A percentile compares a stretch with the other conserved stretches of the same genome.
These are phyloP conservation scores for Xylaria hypoxylon DNA, from an alignment of 2,329 filamentous ascomycete species.

Conservation along the genomic window DNA sequence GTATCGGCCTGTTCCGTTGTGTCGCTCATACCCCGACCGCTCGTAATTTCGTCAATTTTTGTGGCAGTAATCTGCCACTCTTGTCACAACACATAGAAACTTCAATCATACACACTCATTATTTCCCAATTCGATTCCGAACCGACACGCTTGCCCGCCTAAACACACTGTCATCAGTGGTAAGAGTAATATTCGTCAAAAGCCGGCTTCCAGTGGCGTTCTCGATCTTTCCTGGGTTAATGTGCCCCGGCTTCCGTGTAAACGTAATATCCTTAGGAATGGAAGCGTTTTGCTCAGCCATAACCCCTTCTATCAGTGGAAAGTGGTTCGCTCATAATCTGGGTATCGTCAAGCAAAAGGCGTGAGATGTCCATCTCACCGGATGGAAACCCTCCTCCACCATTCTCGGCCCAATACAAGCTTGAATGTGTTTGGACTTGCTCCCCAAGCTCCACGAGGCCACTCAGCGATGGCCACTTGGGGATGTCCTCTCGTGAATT, in stretches of 20 bases:
- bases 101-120: constrained; percentile 28
- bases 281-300: constrained; percentile 39
- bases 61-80: constrained; percentile 13
- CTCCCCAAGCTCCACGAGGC: constrained; percentile 50
- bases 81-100: constrained; percentile 20
- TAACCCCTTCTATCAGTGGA: constrained; percentile 47
- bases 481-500: constrained; percentile 62
- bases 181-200: constrained; percentile 3
- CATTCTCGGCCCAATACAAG: constrained; percentile 60
- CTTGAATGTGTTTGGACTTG: constrained; percentile 51
- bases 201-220: constrained; percentile 5
- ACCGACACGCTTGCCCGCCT: neutral
- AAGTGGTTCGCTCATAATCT: constrained; percentile 44
- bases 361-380: constrained; percentile 73
- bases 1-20: constrained; percentile 12
- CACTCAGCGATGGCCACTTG: constrained; percentile 56
- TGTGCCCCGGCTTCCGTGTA: neutral
- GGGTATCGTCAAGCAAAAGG: constrained; percentile 67
- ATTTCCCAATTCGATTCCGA: neutral
- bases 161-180: neutral
- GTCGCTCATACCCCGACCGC: constrained; percentile 11
- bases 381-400: constrained; percentile 53
- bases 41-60: constrained; percentile 7
- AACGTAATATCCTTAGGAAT: constrained; percentile 13
- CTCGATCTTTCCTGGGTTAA: neutral